These are phyloP conservation scores for Beauveria pseudobassiana DNA, from an alignment of 2,329 filamentous ascomycete genomes.

Conservation along the genomic window DNA sequence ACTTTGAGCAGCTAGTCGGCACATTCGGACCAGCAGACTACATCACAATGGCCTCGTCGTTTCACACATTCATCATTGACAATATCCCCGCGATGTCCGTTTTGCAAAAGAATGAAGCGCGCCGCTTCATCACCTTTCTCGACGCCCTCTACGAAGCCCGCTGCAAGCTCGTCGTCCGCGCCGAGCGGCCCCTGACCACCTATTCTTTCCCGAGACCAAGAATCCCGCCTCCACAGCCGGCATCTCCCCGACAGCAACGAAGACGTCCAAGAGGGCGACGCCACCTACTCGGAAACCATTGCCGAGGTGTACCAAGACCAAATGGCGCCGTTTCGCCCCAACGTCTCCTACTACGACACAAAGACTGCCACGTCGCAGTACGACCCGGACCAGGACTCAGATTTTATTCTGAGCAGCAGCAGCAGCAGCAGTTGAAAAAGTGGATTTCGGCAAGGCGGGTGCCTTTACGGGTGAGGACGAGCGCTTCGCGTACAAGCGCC, in stretches of 20 bases:
- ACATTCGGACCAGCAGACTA: conserved; percentile 74
- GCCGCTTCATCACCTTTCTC: conserved; percentile 71
- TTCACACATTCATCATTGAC: conserved; percentile 70
- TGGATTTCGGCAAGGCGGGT: conserved; percentile 61
- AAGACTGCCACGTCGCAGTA: conserved; percentile 39
- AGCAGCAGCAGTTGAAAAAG: conserved; percentile 20
- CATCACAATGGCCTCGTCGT: conserved; percentile 71
- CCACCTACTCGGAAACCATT: conserved; percentile 37
- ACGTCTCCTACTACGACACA: conserved; percentile 59
- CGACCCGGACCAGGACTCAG: conserved; percentile 50
- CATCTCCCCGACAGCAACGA: not conserved
- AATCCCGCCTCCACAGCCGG: conserved; percentile 7
- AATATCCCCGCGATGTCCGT: conserved; percentile 60
- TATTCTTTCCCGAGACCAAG: conserved; percentile 65
- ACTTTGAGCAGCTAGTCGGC: conserved; percentile 60
- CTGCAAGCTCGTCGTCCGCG: conserved; percentile 65
- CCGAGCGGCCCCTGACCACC: conserved; percentile 61
- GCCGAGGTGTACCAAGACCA: conserved; percentile 71
- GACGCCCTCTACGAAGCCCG: conserved; percentile 77
- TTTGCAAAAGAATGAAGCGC: conserved; percentile 70
- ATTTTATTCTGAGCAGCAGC: conserved; percentile 36
- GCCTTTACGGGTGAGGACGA: conserved; percentile 77
- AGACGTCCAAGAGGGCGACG: conserved; percentile 24
- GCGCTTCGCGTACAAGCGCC: conserved; percentile 72
- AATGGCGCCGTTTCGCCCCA: conserved; percentile 69